These are phyloP conservation scores for Ogataea ramenticola DNA, from an alignment of 805 yeast genomes.

Conservation along the genomic window DNA sequence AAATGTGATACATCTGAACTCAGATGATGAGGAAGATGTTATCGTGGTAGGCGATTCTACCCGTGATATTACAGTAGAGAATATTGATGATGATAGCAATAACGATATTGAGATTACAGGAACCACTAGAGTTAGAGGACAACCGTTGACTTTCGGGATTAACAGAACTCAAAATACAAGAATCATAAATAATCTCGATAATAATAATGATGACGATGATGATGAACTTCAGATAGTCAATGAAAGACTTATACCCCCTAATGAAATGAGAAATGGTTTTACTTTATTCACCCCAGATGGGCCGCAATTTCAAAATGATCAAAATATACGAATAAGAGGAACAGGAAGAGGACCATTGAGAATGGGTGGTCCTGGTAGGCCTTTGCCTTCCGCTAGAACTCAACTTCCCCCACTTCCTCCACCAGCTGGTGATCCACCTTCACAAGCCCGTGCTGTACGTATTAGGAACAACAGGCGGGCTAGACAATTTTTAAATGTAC, in stretches of 20 bases:
- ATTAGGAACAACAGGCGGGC: too few relatives aligned
- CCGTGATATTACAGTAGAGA: neutral
- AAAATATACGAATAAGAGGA: neutral
- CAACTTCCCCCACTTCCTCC: too few relatives aligned
- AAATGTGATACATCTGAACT: neutral
- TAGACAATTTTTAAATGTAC: too few relatives aligned
- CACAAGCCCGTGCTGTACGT: too few relatives aligned
- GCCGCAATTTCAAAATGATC: neutral
- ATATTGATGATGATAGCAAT: neutral
- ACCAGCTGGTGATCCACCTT: too few relatives aligned
- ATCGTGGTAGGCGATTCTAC: neutral
- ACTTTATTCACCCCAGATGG: neutral
- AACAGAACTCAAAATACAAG: constrained; percentile 3
- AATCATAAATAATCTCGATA: neutral
- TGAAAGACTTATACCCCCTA: neutral
- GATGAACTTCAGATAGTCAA: constrained; percentile 1
- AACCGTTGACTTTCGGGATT: neutral
- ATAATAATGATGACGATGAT: constrained; percentile 1
- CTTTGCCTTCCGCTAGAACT: too few relatives aligned
- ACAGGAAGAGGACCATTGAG: neutral
- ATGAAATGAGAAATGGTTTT: neutral
- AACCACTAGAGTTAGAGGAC: neutral
- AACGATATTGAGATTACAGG: constrained; percentile 2
- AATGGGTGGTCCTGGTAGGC: too few relatives aligned
- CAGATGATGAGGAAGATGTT: neutral